Conservation (phyloP, 768 basidiomycete species). For the Lactarius akahatsu region DNA sequence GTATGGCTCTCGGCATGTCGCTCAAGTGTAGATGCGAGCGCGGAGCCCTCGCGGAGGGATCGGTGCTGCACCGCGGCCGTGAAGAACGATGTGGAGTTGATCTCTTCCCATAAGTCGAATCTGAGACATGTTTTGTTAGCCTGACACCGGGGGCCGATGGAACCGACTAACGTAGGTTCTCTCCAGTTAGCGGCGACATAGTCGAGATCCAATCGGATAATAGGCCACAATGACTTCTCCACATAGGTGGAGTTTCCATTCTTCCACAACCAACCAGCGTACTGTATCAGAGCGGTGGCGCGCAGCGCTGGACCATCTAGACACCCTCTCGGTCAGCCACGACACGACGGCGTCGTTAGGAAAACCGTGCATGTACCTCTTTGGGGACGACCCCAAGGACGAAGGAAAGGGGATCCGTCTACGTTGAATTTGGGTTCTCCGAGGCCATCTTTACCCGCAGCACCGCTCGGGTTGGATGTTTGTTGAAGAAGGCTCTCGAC, state of each 20-base stretch:
- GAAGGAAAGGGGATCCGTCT: slow-evolving; percentile 53
- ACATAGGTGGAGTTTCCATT: slow-evolving; percentile 53
- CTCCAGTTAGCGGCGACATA: slow-evolving; percentile 72
- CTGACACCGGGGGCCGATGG: not conserved
- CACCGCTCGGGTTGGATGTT: slow-evolving; percentile 67
- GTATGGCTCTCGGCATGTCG: slow-evolving; percentile 44
- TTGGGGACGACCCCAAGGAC: slow-evolving; percentile 53
- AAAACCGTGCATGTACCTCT: slow-evolving; percentile 43
- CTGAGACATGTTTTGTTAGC: slow-evolving; percentile 34
- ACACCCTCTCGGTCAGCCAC: not conserved
- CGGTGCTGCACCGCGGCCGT: slow-evolving; percentile 55
- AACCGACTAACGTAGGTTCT: slow-evolving; percentile 47
- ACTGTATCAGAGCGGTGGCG: slow-evolving; percentile 64
- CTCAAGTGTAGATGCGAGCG: slow-evolving; percentile 58
- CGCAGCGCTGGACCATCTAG: slow-evolving; percentile 75
- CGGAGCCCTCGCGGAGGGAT: slow-evolving; percentile 47
- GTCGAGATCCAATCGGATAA: slow-evolving; percentile 69
- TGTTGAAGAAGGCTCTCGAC: slow-evolving; percentile 61
- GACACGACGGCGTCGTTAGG: not conserved
- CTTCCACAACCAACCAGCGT: slow-evolving; percentile 61
- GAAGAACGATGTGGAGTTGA: slow-evolving; percentile 72
- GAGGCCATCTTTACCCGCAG: slow-evolving; percentile 61
- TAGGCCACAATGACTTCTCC: slow-evolving; percentile 58
- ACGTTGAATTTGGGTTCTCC: slow-evolving; percentile 78
- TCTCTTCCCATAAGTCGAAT: slow-evolving; percentile 75